Percentiles rank a stretch among this genome's conserved stretches.
Conservation (phyloP, 1,284 basidiomycete genomes). For the Cystobasidium slooffiae region DNA sequence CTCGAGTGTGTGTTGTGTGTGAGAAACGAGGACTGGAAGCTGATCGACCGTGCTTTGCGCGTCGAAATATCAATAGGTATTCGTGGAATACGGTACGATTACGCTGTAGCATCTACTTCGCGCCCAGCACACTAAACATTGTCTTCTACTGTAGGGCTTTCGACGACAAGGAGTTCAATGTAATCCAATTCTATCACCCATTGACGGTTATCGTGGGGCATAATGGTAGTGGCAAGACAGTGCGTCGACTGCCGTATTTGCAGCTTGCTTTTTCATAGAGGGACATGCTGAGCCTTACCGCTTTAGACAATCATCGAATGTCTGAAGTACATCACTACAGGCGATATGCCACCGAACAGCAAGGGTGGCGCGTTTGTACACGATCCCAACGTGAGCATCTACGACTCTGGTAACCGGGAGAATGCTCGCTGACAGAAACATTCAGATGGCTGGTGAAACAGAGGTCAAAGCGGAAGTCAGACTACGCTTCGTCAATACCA, state of each 20-base stretch:
- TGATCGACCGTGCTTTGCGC: slow-evolving; percentile 23
- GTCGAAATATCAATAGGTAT: slow-evolving; percentile 26
- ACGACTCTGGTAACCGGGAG: slow-evolving; percentile 5
- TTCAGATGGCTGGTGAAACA: slow-evolving; percentile 90
- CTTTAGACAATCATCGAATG: slow-evolving; percentile 91
- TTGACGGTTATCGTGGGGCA: slow-evolving; percentile 98
- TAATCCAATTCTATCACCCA: slow-evolving; percentile 97
- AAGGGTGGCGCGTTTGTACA: slow-evolving; percentile 97
- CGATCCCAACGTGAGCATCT: slow-evolving; percentile 73
- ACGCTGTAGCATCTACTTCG: not conserved
- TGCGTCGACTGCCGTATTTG: slow-evolving; percentile 52
- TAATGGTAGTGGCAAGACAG: slow-evolving; percentile 97
- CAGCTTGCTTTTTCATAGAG: not conserved
- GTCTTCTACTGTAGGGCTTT: slow-evolving; percentile 49
- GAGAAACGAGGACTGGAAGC: not conserved
- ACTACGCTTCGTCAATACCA: slow-evolving; percentile 87
- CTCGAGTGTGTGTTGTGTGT: not conserved
- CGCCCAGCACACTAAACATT: not conserved
- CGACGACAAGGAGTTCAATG: slow-evolving; percentile 83
- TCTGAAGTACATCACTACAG: slow-evolving; percentile 97
- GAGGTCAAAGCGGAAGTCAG: slow-evolving; percentile 99
- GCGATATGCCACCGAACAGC: slow-evolving; percentile 95
- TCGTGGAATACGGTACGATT: slow-evolving; percentile 38
- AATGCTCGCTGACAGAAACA: not conserved
- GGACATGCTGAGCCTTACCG: not conserved